These are phyloP conservation scores for Linum usitatissimum DNA, from an alignment of 345 rosid species.

Conservation along the genomic window DNA sequence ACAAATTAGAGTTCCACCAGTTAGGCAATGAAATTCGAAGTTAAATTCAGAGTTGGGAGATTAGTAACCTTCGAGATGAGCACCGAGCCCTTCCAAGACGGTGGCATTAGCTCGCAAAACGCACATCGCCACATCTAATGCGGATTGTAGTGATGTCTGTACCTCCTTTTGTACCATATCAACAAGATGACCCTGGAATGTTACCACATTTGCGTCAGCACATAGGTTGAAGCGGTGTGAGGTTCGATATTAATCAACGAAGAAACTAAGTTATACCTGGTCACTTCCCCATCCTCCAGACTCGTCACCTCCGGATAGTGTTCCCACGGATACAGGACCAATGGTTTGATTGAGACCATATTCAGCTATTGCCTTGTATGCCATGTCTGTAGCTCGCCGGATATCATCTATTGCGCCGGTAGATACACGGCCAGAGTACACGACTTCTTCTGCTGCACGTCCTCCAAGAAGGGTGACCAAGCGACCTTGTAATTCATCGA, in stretches of 20 bases:
- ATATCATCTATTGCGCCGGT: slow-evolving; percentile 97
- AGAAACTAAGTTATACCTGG: slow-evolving; percentile 37
- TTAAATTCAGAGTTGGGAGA: background rate
- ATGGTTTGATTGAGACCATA: slow-evolving; percentile 84
- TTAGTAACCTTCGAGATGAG: slow-evolving; percentile 72
- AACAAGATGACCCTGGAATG: slow-evolving; percentile 65
- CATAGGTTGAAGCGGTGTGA: background rate
- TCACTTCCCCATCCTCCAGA: slow-evolving; percentile 83
- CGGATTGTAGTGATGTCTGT: slow-evolving; percentile 58
- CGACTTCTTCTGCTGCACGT: slow-evolving; percentile 94
- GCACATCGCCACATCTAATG: slow-evolving; percentile 49
- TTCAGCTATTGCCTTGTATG: slow-evolving; percentile 94
- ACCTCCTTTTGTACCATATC: slow-evolving; percentile 91
- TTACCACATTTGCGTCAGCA: slow-evolving; percentile 14
- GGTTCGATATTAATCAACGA: slow-evolving; percentile 2
- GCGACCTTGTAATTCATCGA: slow-evolving; percentile 88
- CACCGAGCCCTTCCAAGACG: slow-evolving; percentile 89
- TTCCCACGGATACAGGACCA: slow-evolving; percentile 79
- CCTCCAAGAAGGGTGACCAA: slow-evolving; percentile 97
- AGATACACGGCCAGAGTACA: slow-evolving; percentile 70
- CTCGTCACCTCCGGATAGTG: slow-evolving; percentile 78
- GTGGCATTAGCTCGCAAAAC: slow-evolving; percentile 79
- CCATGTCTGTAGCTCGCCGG: slow-evolving; percentile 86
- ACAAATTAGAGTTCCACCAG: background rate
- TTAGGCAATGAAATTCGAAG: background rate